phyloP scores from a whole-genome alignment of 139 green algal genomes.

The Ettlia oleoabundans region DNA sequence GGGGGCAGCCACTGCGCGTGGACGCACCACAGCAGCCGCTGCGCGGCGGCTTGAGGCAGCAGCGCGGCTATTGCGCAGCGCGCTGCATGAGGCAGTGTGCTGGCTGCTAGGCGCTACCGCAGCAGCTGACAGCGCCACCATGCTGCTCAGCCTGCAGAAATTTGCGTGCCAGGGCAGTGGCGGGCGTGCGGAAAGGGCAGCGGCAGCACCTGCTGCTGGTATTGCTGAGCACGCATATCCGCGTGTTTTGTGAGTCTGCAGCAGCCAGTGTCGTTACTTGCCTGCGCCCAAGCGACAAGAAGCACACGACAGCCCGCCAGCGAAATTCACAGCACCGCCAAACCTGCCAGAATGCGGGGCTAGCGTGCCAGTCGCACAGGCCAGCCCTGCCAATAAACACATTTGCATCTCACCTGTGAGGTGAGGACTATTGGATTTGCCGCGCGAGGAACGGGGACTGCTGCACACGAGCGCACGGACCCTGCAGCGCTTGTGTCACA shows the following conservation, averaged over 20 bases:
- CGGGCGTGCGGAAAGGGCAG: neutral
- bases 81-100: neutral
- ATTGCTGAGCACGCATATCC: too few relatives aligned
- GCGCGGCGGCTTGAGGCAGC: neutral
- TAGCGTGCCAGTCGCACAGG: too few relatives aligned
- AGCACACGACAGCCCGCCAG: too few relatives aligned
- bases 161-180: neutral
- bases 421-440: neutral
- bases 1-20: constrained; percentile 9
- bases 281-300: too few relatives aligned
- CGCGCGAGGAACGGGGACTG: neutral
- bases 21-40: neutral
- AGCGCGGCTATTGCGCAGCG: neutral
- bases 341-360: too few relatives aligned
- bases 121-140: neutral
- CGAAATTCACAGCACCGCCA: too few relatives aligned
- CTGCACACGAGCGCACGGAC: neutral
- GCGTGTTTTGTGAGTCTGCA: too few relatives aligned
- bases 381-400: too few relatives aligned
- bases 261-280: too few relatives aligned
- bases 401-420: neutral
- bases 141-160: neutral
- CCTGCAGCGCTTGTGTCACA: neutral
- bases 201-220: neutral
- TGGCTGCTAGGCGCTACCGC: constrained; percentile 4